Base-by-base conservation (phyloP, 2,329 filamentous ascomycete species). In the Aspergillus luchuensis region DNA sequence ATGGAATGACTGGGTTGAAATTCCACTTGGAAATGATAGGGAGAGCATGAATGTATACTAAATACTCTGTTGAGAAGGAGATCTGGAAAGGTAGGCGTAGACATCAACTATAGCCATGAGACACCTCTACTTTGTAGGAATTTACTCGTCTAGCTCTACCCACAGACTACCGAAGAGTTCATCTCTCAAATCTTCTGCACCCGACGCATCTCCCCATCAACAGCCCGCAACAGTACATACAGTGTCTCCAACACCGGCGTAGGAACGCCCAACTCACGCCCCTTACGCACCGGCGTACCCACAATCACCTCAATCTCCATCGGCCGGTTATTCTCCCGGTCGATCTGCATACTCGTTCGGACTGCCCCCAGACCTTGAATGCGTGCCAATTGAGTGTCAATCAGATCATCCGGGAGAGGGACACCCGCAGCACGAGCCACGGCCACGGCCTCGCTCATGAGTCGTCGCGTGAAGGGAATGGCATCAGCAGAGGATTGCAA, bases 261-360 rank as follows among this genome's bases (percentile, higher is more conserved):
- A n/a, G 70, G 62, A 21, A 81, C 71, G 0, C 74, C 73, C 13
- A 78, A 64, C 56, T 80, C 76, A 49, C 67, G 71, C 1, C 77
- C 75, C 63, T 76, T 79, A 55, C 65, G 67, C 59, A 78, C 74
- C 4, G 78, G 76, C 48, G 72, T 76, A 0, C 79, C 80, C 23
- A 82, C 61, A 25, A 82, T 81, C 1, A 81, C 78, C 56, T 81
- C 79, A n/a, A 81, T 72, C 64, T 81, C 80, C 73, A 82, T 72
- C 2, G 75, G 73, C 28, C 77, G 67, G 1, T 77, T 78, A 51
- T 71, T 74, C 54, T 76, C 75, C 41, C 69, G 73, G 60, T 82
- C 80, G 0, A 72, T 74, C 62, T 80, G 77, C 80, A 82, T 82
- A 62, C 79, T 81, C 53, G 76, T 80, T 21, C 70, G 74, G 48